Evolutionary conservation across 164 flowering plant species (phyloP).

Genomic region (Litsea cubeba): DNA sequence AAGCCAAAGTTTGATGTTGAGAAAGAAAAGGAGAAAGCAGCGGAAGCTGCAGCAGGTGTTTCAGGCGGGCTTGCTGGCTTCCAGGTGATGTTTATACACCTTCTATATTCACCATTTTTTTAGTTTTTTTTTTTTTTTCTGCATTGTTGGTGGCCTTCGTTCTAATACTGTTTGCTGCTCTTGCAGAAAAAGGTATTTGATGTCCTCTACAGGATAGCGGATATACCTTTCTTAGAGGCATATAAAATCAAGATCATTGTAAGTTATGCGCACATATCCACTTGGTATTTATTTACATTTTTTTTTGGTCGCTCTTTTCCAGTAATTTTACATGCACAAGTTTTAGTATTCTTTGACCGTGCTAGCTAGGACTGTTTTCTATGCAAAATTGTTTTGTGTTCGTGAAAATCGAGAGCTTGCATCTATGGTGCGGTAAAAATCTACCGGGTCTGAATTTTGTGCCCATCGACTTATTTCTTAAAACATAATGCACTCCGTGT

Average conservation of each 20-base stretch:
- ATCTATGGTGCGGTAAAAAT: too few species aligned
- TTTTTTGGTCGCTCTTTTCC: background rate
- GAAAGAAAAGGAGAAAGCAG: conserved; percentile 81
- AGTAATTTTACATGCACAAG: background rate
- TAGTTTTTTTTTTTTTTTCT: background rate
- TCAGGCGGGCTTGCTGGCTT: conserved; percentile 48
- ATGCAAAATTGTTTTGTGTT: too few species aligned
- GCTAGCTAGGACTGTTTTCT: background rate
- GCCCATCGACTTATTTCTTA: too few species aligned
- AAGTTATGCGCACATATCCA: conserved; percentile 15
- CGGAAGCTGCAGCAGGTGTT: conserved; percentile 46
- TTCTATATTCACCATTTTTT: background rate
- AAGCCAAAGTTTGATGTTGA: conserved; percentile 79
- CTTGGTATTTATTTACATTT: background rate
- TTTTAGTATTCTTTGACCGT: background rate
- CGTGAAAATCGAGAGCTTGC: too few species aligned
- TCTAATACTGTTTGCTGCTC: background rate
- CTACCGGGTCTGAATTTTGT: too few species aligned
- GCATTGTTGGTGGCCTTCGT: background rate
- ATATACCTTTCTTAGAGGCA: conserved; percentile 62
- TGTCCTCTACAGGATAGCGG: conserved; percentile 65
- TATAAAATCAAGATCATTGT: conserved; percentile 60
- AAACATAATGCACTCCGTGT: too few species aligned
- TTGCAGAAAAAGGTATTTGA: conserved; percentile 81
- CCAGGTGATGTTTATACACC: conserved; percentile 43